These are phyloP conservation scores for Hibiscus trionum DNA, from an alignment of 345 rosid genomes.

Conservation along the genomic window DNA sequence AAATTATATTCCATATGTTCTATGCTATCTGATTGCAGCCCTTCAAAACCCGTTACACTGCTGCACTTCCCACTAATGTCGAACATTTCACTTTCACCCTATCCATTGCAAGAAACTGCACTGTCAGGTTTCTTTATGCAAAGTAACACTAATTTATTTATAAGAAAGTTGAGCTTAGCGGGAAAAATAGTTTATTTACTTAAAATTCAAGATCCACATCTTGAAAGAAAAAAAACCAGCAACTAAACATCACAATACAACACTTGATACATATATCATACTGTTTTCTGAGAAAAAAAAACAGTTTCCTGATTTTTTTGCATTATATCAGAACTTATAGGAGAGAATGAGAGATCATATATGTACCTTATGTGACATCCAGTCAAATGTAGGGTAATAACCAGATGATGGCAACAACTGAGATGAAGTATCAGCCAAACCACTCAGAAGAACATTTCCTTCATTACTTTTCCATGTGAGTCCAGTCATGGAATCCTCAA, in stretches of 20 bases:
- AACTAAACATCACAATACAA: background rate
- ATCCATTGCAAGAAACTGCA: constrained; percentile 12
- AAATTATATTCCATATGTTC: constrained; percentile 37
- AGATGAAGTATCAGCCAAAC: constrained; percentile 27
- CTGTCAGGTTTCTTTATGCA: background rate
- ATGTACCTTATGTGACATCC: constrained; percentile 34
- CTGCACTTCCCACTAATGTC: constrained; percentile 15
- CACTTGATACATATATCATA: background rate
- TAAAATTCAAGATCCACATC: background rate
- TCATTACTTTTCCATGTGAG: constrained; percentile 35
- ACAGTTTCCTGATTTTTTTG: background rate
- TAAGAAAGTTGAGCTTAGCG: background rate
- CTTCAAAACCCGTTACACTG: constrained; percentile 23
- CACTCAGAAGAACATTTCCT: constrained; percentile 20
- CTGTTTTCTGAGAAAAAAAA: background rate
- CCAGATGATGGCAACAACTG: constrained; percentile 25
- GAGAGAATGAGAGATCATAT: background rate
- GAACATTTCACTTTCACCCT: constrained; percentile 34
- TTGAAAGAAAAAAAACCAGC: background rate
- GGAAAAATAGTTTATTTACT: background rate
- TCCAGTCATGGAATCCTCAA: constrained; percentile 22
- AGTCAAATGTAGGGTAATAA: constrained; percentile 26
- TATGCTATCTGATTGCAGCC: constrained; percentile 20
- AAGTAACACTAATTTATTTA: background rate
- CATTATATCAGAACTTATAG: background rate